A percentile compares a stretch with the other conserved stretches of the same genome.
Conservation (phyloP, 2,329 filamentous ascomycete genomes). For the Scopulariopsis brevicaulis region DNA sequence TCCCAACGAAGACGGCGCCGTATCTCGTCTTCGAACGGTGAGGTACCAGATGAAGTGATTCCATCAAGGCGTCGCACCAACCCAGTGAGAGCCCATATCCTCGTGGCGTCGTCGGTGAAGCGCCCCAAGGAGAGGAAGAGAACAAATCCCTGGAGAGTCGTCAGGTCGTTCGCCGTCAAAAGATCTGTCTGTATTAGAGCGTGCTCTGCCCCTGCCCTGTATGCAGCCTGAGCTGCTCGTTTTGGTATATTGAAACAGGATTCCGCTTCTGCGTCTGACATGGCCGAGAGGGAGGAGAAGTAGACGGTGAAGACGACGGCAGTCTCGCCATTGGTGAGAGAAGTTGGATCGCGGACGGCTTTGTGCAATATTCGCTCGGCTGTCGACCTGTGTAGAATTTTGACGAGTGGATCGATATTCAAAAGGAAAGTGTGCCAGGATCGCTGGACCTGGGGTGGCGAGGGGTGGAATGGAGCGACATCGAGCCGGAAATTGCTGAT, state of each 20-base stretch:
- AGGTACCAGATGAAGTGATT: not conserved
- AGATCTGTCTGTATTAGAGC: not conserved
- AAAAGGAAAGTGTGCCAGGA: not conserved
- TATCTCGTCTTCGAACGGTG: not conserved
- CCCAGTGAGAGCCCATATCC: not conserved
- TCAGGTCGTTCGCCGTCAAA: not conserved
- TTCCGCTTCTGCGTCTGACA: not conserved
- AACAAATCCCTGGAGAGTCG: not conserved
- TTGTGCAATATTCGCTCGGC: not conserved
- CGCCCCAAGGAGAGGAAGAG: not conserved
- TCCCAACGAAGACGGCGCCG: not conserved
- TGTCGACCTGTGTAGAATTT: not conserved
- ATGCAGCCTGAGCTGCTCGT: not conserved
- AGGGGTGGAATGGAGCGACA: not conserved
- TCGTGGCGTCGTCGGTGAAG: not conserved
- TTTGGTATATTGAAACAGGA: not conserved
- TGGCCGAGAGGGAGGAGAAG: not conserved
- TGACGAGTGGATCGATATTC: not conserved
- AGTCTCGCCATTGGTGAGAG: not conserved
- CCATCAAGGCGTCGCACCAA: not conserved
- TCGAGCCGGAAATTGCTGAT: not conserved
- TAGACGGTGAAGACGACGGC: slow-evolving; percentile 2
- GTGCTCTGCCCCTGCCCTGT: not conserved
- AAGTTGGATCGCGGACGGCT: not conserved
- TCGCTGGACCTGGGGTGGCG: not conserved